phyloP scores from a whole-genome alignment of 257 asterid genomes.

The Fraxinus anomala region DNA sequence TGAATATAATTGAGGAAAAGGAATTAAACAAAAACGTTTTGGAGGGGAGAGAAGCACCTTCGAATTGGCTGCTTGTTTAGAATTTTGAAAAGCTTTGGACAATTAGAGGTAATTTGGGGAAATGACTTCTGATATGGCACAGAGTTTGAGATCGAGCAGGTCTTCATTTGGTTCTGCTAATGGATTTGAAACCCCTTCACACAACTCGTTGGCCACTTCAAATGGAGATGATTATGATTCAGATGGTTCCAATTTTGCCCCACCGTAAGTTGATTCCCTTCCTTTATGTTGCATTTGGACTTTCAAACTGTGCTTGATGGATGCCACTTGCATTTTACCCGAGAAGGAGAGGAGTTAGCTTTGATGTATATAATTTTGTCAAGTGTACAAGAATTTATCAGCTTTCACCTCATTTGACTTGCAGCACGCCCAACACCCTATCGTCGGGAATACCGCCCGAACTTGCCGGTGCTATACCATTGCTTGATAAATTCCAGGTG shows the following conservation, averaged over 20 bases:
- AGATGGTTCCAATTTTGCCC: conserved; percentile 89
- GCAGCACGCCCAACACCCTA: conserved; percentile 80
- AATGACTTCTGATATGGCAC: conserved; percentile 80
- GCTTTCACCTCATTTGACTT: conserved; percentile 27
- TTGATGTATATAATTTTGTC: too few species aligned
- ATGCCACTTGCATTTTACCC: conserved; percentile 4
- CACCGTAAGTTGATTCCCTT: conserved; percentile 58
- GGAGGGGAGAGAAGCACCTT: neutral
- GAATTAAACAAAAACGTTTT: neutral
- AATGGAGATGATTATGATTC: conserved; percentile 92
- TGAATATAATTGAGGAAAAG: conserved; percentile 14
- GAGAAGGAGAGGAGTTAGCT: neutral
- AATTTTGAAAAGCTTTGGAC: conserved; percentile 14
- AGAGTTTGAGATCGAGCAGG: conserved; percentile 76
- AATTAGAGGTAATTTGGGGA: conserved; percentile 27
- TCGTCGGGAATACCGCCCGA: conserved; percentile 87
- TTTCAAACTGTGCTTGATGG: neutral
- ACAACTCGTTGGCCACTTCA: conserved; percentile 62
- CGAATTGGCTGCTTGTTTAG: conserved; percentile 20
- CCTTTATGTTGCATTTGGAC: neutral
- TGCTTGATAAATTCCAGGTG: conserved; percentile 94
- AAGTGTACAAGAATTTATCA: conserved; percentile 20
- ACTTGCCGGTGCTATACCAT: conserved; percentile 86
- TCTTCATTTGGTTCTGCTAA: conserved; percentile 88
- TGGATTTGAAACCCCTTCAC: conserved; percentile 76